phyloP scores from a whole-genome alignment of 1,284 basidiomycete genomes.

The Irpex lacteus region DNA sequence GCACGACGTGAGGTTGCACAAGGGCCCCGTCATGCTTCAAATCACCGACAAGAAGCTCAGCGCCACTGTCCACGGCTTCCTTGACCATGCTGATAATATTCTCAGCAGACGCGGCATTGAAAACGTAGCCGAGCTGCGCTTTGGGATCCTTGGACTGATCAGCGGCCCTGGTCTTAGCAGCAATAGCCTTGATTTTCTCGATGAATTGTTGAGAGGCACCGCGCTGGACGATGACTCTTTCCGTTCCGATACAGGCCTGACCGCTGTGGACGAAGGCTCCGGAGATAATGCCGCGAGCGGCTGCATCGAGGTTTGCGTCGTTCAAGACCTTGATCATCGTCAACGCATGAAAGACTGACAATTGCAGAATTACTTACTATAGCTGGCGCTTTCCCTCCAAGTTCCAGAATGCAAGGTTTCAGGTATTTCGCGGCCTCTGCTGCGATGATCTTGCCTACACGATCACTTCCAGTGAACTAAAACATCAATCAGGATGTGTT shows the following conservation, averaged over 20 bases:
- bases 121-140: conserved; percentile 38
- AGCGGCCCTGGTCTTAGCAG: conserved; percentile 33
- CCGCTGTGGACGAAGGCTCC: conserved; percentile 61
- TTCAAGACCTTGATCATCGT: conserved; percentile 42
- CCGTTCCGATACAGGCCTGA: conserved; percentile 70
- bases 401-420: conserved; percentile 70
- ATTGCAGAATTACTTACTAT: conserved; percentile 39
- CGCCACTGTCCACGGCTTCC: conserved; percentile 51
- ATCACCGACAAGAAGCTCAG: conserved; percentile 49
- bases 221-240: conserved; percentile 60
- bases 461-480: conserved; percentile 70
- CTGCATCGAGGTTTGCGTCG: conserved; percentile 59
- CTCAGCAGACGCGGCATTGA: conserved; percentile 48
- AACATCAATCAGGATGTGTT: neutral
- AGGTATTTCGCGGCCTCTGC: conserved; percentile 71
- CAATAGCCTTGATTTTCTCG: conserved; percentile 30
- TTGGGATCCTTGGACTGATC: conserved; percentile 19
- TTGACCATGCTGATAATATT: conserved; percentile 45
- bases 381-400: conserved; percentile 77
- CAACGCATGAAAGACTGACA: neutral
- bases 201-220: conserved; percentile 36
- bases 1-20: conserved; percentile 54
- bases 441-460: conserved; percentile 69
- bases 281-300: conserved; percentile 49
- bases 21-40: conserved; percentile 36